Conservation (phyloP, 2,329 filamentous ascomycete species). For the Monosporascus sp. region DNA sequence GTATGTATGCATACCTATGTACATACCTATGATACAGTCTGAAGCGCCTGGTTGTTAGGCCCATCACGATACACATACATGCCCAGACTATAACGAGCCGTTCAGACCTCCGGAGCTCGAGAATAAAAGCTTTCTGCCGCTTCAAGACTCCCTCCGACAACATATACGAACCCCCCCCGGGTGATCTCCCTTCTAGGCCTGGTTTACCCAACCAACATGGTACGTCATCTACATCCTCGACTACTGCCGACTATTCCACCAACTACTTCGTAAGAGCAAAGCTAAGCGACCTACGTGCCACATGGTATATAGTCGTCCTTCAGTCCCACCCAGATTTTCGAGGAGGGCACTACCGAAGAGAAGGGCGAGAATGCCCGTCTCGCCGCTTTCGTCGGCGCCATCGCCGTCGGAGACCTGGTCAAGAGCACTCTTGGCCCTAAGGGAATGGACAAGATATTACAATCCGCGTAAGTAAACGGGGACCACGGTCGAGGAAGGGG, state of each 20-base stretch:
- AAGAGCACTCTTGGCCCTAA: slow-evolving; percentile 97
- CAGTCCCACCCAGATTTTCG: slow-evolving; percentile 96
- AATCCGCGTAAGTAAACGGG: slow-evolving; percentile 69
- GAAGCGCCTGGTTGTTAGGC: too few species aligned
- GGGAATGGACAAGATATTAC: slow-evolving; percentile 98
- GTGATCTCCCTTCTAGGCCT: neutral
- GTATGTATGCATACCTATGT: neutral
- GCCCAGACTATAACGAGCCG: neutral
- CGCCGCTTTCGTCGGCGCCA: slow-evolving; percentile 95
- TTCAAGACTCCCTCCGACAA: neutral
- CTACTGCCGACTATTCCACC: neutral
- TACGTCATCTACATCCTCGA: neutral
- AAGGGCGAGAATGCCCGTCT: slow-evolving; percentile 99
- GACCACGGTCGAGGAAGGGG: too few species aligned
- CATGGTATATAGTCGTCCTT: slow-evolving; percentile 44
- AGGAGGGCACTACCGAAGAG: slow-evolving; percentile 93
- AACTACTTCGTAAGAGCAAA: neutral
- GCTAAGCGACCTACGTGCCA: neutral
- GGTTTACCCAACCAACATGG: neutral
- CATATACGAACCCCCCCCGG: neutral
- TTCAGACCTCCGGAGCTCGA: neutral
- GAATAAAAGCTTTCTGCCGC: neutral
- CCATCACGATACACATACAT: too few species aligned
- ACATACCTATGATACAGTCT: neutral
- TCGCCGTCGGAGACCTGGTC: slow-evolving; percentile 93